Evolutionary conservation across 805 yeast species (phyloP), one percentile per base, ranked within the genome.

Genomic region (Lipomyces spencermartinsiae): DNA sequence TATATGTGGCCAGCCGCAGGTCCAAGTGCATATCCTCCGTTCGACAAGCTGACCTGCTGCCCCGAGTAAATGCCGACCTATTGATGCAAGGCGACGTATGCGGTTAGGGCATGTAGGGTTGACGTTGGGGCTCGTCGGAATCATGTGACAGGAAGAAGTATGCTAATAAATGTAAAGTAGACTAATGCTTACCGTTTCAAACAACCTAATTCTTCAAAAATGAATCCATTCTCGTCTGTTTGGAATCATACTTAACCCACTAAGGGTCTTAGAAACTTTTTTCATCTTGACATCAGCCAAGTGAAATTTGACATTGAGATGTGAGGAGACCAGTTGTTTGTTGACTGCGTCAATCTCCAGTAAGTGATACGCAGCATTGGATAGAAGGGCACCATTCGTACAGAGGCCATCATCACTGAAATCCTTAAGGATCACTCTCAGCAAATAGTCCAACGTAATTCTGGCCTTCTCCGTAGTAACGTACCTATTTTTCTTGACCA

Each of bases 361-460:
- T 10, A 56, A 9, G 37, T 68, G 69, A 34, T 62, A 68, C n/a
- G 57, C 49, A n/a, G 70, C 61, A 37, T 68, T 68, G 10, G 35
- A 19, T 33, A 68, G 62, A 22, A 53, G 8, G 5, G 61, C 22
- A 31, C 19, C 55, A 10, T 19, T 19, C 4, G 14, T 19, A 5
- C 31, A n/a, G 12, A 33, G 31, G 22, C 31, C 22, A 1, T 19
- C 10, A 29, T 29, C 29, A 22, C 22, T 43, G 33, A 64, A 49
- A 25, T 62, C 68, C 7, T 57, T 19, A 7, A 58, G 19, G 14
- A 67, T 51, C 31, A 59, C 58, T 8, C 37, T 54, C 39, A 68
- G 39, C 55, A 68, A 19, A 56, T 51, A 54, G 31, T 43, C 29
- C 1, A 63, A 16, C 25, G 64, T 51, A 43, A 58, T 22, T n/a